A percentile compares a stretch with the other conserved stretches of the same genome.
phyloP scores from a whole-genome alignment of 805 yeast species.

The Brettanomyces anomalus region DNA sequence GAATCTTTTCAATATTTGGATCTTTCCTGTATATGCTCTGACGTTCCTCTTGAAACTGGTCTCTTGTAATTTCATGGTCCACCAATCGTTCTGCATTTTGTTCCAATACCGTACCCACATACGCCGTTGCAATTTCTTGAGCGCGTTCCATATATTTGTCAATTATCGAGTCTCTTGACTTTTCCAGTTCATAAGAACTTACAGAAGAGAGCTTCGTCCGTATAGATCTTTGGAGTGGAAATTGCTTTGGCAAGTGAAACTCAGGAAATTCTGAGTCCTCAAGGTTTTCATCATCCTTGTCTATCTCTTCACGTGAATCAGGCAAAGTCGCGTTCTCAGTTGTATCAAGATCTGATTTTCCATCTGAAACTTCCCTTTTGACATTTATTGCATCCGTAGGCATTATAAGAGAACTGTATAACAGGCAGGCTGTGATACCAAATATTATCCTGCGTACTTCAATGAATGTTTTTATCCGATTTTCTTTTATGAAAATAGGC shows the following conservation, averaged over 20 bases:
- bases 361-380: no score
- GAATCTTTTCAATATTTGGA: conserved; percentile 8
- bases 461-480: no score
- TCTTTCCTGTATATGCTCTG: conserved; percentile 9
- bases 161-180: background rate
- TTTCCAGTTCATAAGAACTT: background rate
- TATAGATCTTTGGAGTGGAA: background rate
- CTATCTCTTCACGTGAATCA: no score
- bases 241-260: background rate
- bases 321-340: no score
- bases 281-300: no score
- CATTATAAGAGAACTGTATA: no score
- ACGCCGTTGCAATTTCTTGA: conserved; percentile 8
- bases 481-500: no score
- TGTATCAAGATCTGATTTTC: no score
- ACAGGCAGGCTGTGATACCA: no score
- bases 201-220: background rate
- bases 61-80: conserved; percentile 7
- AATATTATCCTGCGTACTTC: no score
- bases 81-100: conserved; percentile 12
- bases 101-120: conserved; percentile 11
- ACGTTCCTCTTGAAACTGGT: conserved; percentile 8
- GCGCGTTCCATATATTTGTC: conserved; percentile 4
- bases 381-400: no score
- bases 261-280: no score